These are phyloP conservation scores for Myxozyma mucilagina DNA, from an alignment of 805 yeast genomes.

Conservation along the genomic window DNA sequence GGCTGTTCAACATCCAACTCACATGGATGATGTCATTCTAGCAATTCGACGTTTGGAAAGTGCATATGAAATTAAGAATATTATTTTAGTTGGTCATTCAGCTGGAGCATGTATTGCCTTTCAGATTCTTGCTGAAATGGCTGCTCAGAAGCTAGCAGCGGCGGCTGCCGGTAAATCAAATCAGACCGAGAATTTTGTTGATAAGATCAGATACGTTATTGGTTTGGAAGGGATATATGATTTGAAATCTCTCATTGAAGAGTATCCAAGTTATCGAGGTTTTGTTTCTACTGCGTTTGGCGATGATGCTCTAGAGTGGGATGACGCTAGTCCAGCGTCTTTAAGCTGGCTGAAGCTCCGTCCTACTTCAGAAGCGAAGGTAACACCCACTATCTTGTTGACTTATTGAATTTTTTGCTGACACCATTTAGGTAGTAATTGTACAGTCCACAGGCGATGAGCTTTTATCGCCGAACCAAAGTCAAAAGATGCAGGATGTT, in stretches of 20 bases:
- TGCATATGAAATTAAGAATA: conserved; percentile 19
- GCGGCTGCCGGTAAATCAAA: not conserved
- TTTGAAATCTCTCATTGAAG: conserved; percentile 49
- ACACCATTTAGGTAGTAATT: conserved; percentile 40
- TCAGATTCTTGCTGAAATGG: conserved; percentile 43
- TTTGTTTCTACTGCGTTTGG: conserved; percentile 61
- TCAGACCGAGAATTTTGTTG: not conserved
- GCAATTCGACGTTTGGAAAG: conserved; percentile 42
- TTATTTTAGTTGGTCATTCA: conserved; percentile 62
- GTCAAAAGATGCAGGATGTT: conserved; percentile 41
- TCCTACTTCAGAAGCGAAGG: conserved; percentile 1
- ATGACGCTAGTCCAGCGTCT: conserved; percentile 18
- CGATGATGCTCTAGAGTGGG: conserved; percentile 33
- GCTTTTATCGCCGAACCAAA: conserved; percentile 54
- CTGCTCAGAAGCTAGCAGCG: not conserved
- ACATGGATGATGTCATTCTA: conserved; percentile 52
- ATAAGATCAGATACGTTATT: conserved; percentile 28
- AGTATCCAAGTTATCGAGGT: conserved; percentile 56
- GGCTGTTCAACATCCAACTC: conserved; percentile 57
- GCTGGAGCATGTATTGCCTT: conserved; percentile 67
- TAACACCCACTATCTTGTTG: not conserved
- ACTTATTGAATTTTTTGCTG: not conserved
- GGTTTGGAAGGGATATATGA: conserved; percentile 70
- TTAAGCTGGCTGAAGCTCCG: conserved; percentile 5
- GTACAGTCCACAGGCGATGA: conserved; percentile 66